Evolutionary conservation across 345 rosid genomes (phyloP), one percentile per base, ranked within the genome.

Genomic region (Moringa oleifera): DNA sequence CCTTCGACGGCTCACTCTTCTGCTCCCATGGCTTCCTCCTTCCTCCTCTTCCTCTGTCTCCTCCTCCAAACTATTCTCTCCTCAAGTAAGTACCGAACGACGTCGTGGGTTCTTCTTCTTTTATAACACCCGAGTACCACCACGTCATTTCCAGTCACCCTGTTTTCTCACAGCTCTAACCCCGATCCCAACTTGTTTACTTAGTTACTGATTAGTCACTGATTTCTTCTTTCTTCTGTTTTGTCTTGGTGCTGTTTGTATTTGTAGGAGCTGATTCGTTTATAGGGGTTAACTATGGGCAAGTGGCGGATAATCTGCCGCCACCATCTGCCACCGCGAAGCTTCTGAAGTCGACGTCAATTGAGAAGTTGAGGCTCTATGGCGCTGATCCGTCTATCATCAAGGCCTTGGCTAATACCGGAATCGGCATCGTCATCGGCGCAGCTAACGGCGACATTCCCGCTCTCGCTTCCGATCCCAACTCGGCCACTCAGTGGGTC

Each of bases 281-380:
- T 76, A 75, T 92, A 37, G 96, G 95, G 25, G 87, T 87, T 33
- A 92, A 89, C 78, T 92, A 89, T 62, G 98, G 98, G 17, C 88
- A 85, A 69, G 83, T 89, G 25, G 95, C 98, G 18, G 84, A 92
- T 73, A 92, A 92, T 67, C 86, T 92, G 22, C 98, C 98, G 58
- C 84, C 91, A n/a, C 93, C 98, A 6, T 66, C 77, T 0, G 82
- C 87, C 53, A 92, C 98, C 17, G 91, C 85, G 19, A 89, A 81
- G 88, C 92, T 92, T 53, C 87, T 92, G 25, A 77, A 82, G 49
- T 75, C 98, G 1, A 89, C 95, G 5, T 64, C 89, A 0, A 81
- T 92, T 28, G 79, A 88, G 55, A 89, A 85, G 47, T 76, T 92
- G 20, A 70, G 98, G 55, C 79, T 93, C 20, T 93, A 89, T 74